Base-by-base conservation (phyloP, 1,139 yeast genomes). In the Blastobotrys indianensis region DNA sequence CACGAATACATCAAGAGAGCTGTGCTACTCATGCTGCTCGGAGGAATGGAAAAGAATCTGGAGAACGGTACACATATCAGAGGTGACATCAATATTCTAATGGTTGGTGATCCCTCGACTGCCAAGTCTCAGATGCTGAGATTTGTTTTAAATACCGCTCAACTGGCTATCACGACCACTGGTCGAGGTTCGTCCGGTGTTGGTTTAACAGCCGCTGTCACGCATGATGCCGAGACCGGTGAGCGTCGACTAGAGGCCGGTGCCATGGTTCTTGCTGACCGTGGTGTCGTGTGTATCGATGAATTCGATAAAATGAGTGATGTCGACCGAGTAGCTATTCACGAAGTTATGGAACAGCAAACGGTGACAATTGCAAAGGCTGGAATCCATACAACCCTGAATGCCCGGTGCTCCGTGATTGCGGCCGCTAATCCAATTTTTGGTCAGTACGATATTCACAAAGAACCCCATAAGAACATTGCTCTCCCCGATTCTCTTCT, bases 161-260 rank as follows among this genome's bases (percentile, higher is more conserved):
- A 94, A 1, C 73, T 92, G 57, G 98, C 98, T 1, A 90, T 92
- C 58, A 97, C 98, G 25, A 94, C 99, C 1, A 94, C 99, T 1
- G 99, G 99, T 72, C 80, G 96, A 66, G 99, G 98, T 51, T 90
- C 97, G 12, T 90, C 98, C 0, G 99, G 98, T 66, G 99, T 94
- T 41, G 99, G 98, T 85, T 77, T 92, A 61, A 92, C 99, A 0
- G 99, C 99, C 11, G 98, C 99, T 0, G 99, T 92, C 3, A 90
- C 97, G 2, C 79, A 92, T 2, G 99, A 92, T 66, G 83, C 83
- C 60, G 98, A 92, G 66, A 92, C 98, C 1, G 98, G 98, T 45
- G 99, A 92, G 69, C 76, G 97, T 62, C 77, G 95, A 58, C 72
- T 92, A 54, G 98, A 94, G 67, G 99, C 98, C 0, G 99, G 99